Evolutionary conservation across 2,329 filamentous ascomycete genomes (phyloP), one percentile per base, ranked within the genome.

Genomic region (Cladophialophora immunda): DNA sequence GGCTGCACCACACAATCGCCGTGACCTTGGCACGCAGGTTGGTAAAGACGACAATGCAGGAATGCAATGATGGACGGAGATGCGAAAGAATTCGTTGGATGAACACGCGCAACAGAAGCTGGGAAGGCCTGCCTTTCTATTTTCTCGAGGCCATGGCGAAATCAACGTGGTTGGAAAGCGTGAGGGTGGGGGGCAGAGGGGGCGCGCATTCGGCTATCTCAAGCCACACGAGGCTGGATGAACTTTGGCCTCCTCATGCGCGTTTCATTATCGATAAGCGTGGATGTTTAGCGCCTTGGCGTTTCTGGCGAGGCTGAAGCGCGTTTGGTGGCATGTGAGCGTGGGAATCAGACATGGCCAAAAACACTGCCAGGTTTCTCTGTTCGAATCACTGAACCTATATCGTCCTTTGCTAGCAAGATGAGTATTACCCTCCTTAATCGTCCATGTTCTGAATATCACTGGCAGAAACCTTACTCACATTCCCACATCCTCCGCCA

Each of bases 191-290:
- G 17, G 52, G 4, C 15, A n/a, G 17, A 29, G 38, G 4, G 52
- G 15, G 30, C 22, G 34, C 11, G 17, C 13, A 29, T 30, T 61
- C 47, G 58, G 22, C 58, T 61, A 61, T 61, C 47, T 52, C 58
- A 61, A 53, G 58, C 58, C 47, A 36, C 45, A 45, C 58, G 58
- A 54, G 58, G 58, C 47, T 61, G 58, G 58, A 52, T 15, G 53
- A 30, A 55, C 53, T 19, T 15, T 55, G 17, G 9, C 27, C 53
- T 34, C 27, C 27, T n/a, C 27, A 30, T 9, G 25, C 57, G 57
- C 15, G 57, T 50, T 34, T 36, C 57, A 22, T 52, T 41, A 41
- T 52, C 57, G 45, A 50, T 50, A 50, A 25, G 9, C 8, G 13
- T 19, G 19, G 8, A 7, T 3, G 6, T 50, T 25, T 50, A 15